These are phyloP conservation scores for Polytrichum formosum DNA, from an alignment of 225 moss, liverwort and hornwort species.

Conservation along the genomic window DNA sequence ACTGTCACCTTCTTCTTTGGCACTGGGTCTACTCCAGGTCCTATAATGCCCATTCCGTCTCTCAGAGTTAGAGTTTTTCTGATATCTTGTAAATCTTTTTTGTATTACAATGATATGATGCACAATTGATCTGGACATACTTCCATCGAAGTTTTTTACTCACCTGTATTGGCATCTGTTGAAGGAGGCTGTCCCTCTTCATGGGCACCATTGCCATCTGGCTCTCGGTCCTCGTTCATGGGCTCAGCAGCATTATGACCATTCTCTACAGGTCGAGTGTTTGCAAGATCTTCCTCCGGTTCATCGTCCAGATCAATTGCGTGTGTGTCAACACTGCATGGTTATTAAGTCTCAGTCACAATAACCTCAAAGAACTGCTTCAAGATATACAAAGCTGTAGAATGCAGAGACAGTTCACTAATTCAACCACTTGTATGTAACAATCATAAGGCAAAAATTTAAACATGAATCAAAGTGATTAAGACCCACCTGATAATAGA, in stretches of 20 bases:
- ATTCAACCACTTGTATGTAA: too few species aligned
- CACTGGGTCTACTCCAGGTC: conserved; percentile 35
- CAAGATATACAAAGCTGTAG: too few species aligned
- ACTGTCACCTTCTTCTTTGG: conserved; percentile 82
- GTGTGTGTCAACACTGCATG: conserved; percentile 90
- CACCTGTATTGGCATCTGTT: conserved; percentile 41
- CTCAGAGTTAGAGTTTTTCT: neutral
- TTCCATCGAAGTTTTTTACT: neutral
- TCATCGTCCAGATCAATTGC: conserved; percentile 84
- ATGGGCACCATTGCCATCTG: conserved; percentile 43
- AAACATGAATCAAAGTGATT: too few species aligned
- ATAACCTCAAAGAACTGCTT: too few species aligned
- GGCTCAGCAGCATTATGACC: conserved; percentile 36
- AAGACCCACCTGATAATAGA: conserved; percentile 84
- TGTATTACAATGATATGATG: too few species aligned
- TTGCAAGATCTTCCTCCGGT: conserved; percentile 51
- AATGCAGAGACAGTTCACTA: too few species aligned
- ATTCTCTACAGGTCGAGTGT: conserved; percentile 27
- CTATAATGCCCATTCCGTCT: conserved; percentile 2
- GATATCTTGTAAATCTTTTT: neutral
- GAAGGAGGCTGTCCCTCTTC: conserved; percentile 28
- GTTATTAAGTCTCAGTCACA: too few species aligned
- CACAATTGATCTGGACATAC: neutral
- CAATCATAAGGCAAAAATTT: too few species aligned
- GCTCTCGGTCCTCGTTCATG: conserved; percentile 40